Percentiles rank a stretch among this genome's conserved stretches.
Conservation (phyloP, 179 eudicot species). For the Drosera spatulata region DNA sequence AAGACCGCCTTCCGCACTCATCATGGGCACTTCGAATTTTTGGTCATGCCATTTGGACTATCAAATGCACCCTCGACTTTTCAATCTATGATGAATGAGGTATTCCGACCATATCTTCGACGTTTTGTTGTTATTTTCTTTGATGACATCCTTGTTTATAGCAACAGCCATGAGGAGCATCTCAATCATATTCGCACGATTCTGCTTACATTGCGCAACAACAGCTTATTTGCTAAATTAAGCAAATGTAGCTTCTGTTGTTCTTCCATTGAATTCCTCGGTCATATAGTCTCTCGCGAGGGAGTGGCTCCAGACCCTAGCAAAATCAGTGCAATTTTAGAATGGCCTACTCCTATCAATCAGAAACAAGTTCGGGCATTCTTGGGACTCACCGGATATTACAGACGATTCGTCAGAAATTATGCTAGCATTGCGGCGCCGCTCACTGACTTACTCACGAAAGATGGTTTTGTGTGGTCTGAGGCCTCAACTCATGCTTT, state of each 20-base stretch:
- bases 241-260: constrained; percentile 3
- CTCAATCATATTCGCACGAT: too few relatives aligned
- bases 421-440: background rate
- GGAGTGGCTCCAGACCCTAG: constrained; percentile 4
- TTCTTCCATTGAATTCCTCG: background rate
- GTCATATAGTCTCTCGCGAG: background rate
- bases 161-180: too few relatives aligned
- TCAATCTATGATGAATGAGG: background rate
- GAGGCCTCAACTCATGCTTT: background rate
- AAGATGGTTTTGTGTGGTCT: background rate
- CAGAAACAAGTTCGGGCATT: background rate
- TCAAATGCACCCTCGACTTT: background rate
- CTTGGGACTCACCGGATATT: background rate
- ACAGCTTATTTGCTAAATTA: background rate
- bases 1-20: background rate
- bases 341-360: background rate
- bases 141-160: too few relatives aligned
- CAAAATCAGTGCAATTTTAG: background rate
- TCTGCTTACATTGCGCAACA: background rate
- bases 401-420: too few relatives aligned
- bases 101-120: background rate
- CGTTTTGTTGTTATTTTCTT: background rate
- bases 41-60: background rate
- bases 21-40: background rate
- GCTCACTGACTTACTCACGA: background rate